Evolutionary conservation across 441 rosid genomes (phyloP), one percentile per base, ranked within the genome.

Genomic region (Croton laevigatus): DNA sequence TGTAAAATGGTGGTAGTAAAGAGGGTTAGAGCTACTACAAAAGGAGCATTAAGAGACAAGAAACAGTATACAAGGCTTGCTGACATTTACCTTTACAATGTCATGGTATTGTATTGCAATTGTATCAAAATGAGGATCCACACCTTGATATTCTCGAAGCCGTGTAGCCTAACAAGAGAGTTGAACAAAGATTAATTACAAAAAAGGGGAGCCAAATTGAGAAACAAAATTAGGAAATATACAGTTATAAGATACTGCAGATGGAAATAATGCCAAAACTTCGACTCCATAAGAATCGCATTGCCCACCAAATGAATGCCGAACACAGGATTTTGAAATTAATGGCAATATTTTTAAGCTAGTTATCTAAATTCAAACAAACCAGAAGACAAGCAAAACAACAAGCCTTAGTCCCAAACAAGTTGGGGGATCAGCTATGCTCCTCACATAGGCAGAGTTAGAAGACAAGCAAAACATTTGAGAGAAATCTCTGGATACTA

Each of bases 51-150:
- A 5, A 53, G 40, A n/a, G 19, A 52, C 49, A 36, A 49, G 45
- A 32, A 14, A 9, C 22, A 17, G 22, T 62, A 32, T 34, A 7
- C 23, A 65, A 36, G 72, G 17, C 12, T 46, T 9, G 16, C 65
- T 70, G 14, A 22, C 23, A 68, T 40, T 72, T 85, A 90, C 99
- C 96, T 87, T 88, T 45, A 94, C 94, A 65, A 94, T 87, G 65
- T 92, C 99, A 73, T 89, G 97, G 80, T 92, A 94, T 79, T 92
- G 96, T 81, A 93, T 89, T 63, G 96, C 98, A 71, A 89, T 89
- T 59, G 85, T 79, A 80, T 94, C 97, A 17, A 92, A 94, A 77
- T 87, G 96, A 32, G 99, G 99, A 86, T 92, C 98, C 1, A 94
- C 96, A 7, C 99, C 99, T 75, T 88, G 98, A 79, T 94, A 94